Percentiles rank a stretch among this genome's conserved stretches.
These are phyloP conservation scores for Psilocybe tampanensis DNA, from an alignment of 768 basidiomycete genomes.

Conservation along the genomic window DNA sequence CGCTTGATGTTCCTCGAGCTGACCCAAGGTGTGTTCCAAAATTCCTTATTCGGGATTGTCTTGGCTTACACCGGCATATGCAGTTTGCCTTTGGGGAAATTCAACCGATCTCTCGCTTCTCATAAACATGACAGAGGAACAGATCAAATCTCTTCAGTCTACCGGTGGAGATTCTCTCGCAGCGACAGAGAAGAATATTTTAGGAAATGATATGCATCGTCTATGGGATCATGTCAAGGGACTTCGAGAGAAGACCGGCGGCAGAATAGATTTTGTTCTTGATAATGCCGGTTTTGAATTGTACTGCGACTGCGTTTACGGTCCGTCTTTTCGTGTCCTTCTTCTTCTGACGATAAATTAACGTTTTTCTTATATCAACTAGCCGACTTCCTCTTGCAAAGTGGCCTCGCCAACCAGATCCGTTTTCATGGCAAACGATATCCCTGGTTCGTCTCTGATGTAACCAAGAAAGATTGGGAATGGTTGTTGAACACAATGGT, in stretches of 20 bases:
- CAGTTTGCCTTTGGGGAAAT: constrained; percentile 96
- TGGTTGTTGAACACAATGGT: constrained; percentile 89
- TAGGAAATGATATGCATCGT: constrained; percentile 77
- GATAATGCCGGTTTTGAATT: constrained; percentile 91
- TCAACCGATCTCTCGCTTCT: constrained; percentile 93
- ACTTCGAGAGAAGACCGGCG: constrained; percentile 69
- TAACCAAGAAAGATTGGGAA: constrained; percentile 92
- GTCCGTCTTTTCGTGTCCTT: constrained; percentile 33
- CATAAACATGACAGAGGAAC: constrained; percentile 98
- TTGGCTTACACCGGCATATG: constrained; percentile 5
- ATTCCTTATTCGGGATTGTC: neutral
- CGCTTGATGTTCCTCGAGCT: constrained; percentile 89
- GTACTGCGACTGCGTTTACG: constrained; percentile 87
- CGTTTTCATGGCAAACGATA: constrained; percentile 96
- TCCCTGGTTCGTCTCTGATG: constrained; percentile 93
- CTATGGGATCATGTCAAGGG: constrained; percentile 78
- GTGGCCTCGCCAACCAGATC: constrained; percentile 80
- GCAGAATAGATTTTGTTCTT: constrained; percentile 79
- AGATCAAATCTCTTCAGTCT: constrained; percentile 94
- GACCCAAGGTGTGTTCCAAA: constrained; percentile 68
- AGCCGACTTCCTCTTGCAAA: constrained; percentile 95
- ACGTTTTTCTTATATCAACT: constrained; percentile 6
- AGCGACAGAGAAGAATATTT: constrained; percentile 94
- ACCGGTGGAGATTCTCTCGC: constrained; percentile 96
- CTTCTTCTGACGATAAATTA: neutral